phyloP scores from a whole-genome alignment of 1,284 basidiomycete genomes.

The Lignosus rhinocerotis region DNA sequence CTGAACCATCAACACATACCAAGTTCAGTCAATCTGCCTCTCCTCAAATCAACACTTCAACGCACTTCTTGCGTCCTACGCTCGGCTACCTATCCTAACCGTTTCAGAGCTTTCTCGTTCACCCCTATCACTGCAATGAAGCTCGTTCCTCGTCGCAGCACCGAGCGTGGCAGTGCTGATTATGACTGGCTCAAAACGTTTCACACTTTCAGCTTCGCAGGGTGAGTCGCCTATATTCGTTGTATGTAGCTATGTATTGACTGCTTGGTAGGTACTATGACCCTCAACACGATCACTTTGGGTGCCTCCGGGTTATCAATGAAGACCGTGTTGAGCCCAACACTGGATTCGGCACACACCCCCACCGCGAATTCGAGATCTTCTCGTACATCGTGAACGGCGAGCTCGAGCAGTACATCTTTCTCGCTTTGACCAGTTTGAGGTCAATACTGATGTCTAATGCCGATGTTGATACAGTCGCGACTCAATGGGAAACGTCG shows the following conservation, averaged over 20 bases:
- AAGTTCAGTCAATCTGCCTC: slow-evolving; percentile 7
- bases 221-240: slow-evolving; percentile 39
- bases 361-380: slow-evolving; percentile 88
- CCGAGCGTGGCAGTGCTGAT: slow-evolving; percentile 77
- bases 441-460: slow-evolving; percentile 2
- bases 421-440: not conserved
- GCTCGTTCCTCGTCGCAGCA: slow-evolving; percentile 57
- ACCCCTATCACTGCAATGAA: slow-evolving; percentile 33
- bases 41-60: not conserved
- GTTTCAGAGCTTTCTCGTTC: slow-evolving; percentile 5
- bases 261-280: slow-evolving; percentile 59
- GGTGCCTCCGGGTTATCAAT: slow-evolving; percentile 78
- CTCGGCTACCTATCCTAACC: not conserved
- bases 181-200: slow-evolving; percentile 93
- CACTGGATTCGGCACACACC: slow-evolving; percentile 86
- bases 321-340: slow-evolving; percentile 83
- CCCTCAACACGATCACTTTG: slow-evolving; percentile 53
- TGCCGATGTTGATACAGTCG: slow-evolving; percentile 52
- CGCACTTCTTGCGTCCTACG: not conserved
- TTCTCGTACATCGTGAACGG: slow-evolving; percentile 86
- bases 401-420: slow-evolving; percentile 71
- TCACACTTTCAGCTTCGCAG: slow-evolving; percentile 84
- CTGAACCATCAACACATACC: not conserved
- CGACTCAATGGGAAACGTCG: slow-evolving; percentile 89
- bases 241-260: not conserved